phyloP scores from a whole-genome alignment of 306 rosid species.

The Boehmeria nivea region DNA sequence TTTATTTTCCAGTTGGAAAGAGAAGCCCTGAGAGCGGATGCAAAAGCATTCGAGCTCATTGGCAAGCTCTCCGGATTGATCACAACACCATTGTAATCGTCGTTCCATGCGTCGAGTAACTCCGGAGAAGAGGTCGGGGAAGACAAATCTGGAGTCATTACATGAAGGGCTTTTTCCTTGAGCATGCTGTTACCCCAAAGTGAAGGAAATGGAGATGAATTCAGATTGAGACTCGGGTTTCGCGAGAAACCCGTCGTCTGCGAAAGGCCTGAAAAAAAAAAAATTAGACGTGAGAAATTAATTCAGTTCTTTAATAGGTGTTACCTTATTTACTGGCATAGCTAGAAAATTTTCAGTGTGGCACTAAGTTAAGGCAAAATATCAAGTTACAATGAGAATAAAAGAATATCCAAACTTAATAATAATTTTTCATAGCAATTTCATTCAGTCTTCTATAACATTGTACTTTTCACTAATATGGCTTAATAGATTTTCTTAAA shows the following conservation, averaged over 20 bases:
- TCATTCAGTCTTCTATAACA: too few relatives aligned
- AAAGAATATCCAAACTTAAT: too few relatives aligned
- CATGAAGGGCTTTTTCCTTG: conserved; percentile 23
- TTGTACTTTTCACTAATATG: too few relatives aligned
- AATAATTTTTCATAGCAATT: too few relatives aligned
- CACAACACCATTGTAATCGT: conserved; percentile 38
- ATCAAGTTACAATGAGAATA: too few relatives aligned
- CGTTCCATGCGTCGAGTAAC: conserved; percentile 37
- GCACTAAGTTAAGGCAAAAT: too few relatives aligned
- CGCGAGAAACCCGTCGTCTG: background rate
- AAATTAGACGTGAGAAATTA: too few relatives aligned
- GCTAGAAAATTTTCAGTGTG: too few relatives aligned
- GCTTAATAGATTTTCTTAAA: too few relatives aligned
- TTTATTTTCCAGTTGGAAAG: conserved; percentile 31
- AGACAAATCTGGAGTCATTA: conserved; percentile 26
- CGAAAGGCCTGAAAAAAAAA: conserved; percentile 14
- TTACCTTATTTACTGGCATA: too few relatives aligned
- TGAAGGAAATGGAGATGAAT: conserved; percentile 6
- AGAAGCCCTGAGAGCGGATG: conserved; percentile 34
- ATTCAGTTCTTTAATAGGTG: too few relatives aligned
- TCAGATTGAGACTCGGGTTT: conserved; percentile 6
- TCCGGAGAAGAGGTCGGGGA: conserved; percentile 21
- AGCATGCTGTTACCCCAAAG: conserved; percentile 3
- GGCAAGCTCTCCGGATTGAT: conserved; percentile 37
- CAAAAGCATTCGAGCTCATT: conserved; percentile 29